Evolutionary conservation across 495 filamentous ascomycete genomes (phyloP).

Genomic region (Aspergillus kassunensis): DNA sequence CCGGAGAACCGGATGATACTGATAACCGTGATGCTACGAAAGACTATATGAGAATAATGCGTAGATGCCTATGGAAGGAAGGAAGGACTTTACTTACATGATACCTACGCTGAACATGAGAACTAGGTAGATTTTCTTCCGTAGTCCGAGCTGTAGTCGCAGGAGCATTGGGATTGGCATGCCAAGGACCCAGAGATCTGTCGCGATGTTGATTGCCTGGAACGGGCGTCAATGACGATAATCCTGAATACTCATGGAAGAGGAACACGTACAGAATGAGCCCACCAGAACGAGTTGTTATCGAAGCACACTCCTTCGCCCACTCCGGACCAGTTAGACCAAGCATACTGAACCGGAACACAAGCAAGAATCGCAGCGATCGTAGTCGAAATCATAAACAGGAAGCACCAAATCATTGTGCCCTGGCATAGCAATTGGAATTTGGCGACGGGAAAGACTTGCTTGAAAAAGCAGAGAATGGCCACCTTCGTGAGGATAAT

Average conservation of each 20-base stretch:
- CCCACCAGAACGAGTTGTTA: neutral
- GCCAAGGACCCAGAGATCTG: neutral
- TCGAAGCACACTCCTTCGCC: neutral
- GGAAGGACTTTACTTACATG: neutral
- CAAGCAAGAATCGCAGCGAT: neutral
- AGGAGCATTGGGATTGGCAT: neutral
- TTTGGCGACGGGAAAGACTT: neutral
- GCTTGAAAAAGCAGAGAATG: slow-evolving; percentile 1
- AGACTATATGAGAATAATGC: neutral
- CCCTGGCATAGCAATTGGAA: neutral
- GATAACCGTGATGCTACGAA: neutral
- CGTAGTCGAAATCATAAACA: neutral
- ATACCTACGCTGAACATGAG: neutral
- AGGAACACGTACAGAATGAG: neutral
- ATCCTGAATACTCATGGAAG: neutral
- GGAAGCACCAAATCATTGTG: neutral
- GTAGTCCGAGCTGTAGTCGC: neutral
- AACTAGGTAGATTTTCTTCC: neutral
- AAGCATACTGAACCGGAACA: neutral
- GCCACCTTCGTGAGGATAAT: neutral
- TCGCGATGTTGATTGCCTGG: neutral
- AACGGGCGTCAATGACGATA: neutral
- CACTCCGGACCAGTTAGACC: neutral
- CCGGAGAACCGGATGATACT: neutral
- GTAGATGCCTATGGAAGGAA: neutral